Evolutionary conservation across 2,329 filamentous ascomycete genomes (phyloP), one percentile per base, ranked within the genome.

Genomic region (Daldinia eschscholtzii): DNA sequence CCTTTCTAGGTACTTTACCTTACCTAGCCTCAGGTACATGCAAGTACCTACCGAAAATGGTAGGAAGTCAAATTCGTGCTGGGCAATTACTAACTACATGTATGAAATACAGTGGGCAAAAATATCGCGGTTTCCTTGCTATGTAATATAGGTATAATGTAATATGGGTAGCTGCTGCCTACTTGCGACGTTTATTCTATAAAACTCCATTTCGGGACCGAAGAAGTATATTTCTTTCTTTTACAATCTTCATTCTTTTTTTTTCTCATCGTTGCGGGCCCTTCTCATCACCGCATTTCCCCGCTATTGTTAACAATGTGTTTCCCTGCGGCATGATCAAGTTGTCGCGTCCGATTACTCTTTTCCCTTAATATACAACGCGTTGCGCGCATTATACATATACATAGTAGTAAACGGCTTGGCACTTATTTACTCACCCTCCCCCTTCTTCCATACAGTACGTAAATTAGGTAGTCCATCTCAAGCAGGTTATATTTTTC

Each of bases 401-500:
- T 23, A 23, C 20, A 23, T 23, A 23, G 50, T 26, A 52, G 33
- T 48, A 46, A 2, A 55, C 37, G 30, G 30, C 52, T 37, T 39
- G 33, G 52, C 52, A 23, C 12, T 55, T 23, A 55, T 55, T 55
- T 26, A 20, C 30, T 12, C 9, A 13, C 33, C 33, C 30, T 37
- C 26, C 18, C 6, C 33, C n/a, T 37, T 37, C 50, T 28, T 35
- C 4, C 30, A 55, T 37, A 55, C 50, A 55, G 30, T 55, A 55
- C 23, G 20, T 33, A 18, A 39, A 6, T 33, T 13, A 41, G 20
- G 57, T 35, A 55, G 30, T 58, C 55, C 57, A 20, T 10, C 65
- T 68, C 18, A 62, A 61, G 65, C 48, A 57, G 65, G 68, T 57
- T 53, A 68, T 57, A 68, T 61, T 23, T 65, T 70, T 65, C 59